Conservation (phyloP, 352 stramenopile genomes). For the Salisapilia sapeloensis region DNA sequence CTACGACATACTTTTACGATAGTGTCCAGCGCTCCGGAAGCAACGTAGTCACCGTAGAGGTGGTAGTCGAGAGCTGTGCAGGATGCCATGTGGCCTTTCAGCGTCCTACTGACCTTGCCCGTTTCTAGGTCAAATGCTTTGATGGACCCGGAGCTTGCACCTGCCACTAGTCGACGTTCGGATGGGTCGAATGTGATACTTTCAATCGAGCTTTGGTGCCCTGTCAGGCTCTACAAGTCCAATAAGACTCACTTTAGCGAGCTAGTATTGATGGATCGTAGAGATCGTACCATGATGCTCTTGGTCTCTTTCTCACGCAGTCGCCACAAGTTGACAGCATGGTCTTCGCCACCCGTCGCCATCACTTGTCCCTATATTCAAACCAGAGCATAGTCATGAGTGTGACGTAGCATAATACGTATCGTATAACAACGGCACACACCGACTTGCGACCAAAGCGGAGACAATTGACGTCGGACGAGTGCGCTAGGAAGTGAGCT, state of each 20-base stretch:
- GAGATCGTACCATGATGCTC: constrained; percentile 54
- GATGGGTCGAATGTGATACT: constrained; percentile 66
- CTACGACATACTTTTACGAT: constrained; percentile 35
- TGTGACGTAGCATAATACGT: neutral
- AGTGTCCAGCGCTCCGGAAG: constrained; percentile 62
- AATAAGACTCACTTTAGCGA: neutral
- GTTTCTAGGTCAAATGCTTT: constrained; percentile 73
- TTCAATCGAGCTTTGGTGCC: constrained; percentile 58
- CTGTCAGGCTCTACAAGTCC: constrained; percentile 34
- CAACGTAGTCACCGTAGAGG: constrained; percentile 74
- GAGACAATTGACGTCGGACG: constrained; percentile 69
- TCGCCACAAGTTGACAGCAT: constrained; percentile 70
- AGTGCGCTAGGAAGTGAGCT: constrained; percentile 71
- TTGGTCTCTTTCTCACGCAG: constrained; percentile 79
- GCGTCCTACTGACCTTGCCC: constrained; percentile 54
- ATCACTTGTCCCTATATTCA: constrained; percentile 50
- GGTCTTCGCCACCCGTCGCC: constrained; percentile 59
- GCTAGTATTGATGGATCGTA: neutral
- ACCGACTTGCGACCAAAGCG: constrained; percentile 73
- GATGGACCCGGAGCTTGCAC: constrained; percentile 65
- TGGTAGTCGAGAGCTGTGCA: constrained; percentile 72
- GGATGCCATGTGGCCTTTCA: constrained; percentile 76
- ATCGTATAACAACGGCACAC: constrained; percentile 2
- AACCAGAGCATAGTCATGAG: too few relatives aligned
- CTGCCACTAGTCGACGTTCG: constrained; percentile 59